phyloP scores from a whole-genome alignment of 1,139 yeast genomes.

The Geotrichum macrosporum region DNA sequence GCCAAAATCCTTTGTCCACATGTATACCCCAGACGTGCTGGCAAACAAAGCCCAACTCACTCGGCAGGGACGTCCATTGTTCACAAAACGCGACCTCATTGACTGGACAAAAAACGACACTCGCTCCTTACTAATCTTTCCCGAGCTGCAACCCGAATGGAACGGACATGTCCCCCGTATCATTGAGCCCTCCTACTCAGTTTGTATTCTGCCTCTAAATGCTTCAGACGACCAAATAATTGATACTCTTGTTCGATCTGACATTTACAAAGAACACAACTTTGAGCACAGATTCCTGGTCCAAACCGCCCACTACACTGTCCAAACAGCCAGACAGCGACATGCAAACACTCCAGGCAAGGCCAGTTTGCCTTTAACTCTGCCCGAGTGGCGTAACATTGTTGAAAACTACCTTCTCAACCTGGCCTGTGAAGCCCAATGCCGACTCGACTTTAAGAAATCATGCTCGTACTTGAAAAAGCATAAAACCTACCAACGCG shows the following conservation, averaged over 20 bases:
- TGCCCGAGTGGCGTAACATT: constrained; percentile 64
- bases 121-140: constrained; percentile 55
- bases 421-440: constrained; percentile 65
- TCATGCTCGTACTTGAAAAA: constrained; percentile 42
- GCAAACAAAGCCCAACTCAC: constrained; percentile 29
- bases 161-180: constrained; percentile 46
- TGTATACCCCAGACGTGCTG: constrained; percentile 51
- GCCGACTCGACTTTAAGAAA: constrained; percentile 54
- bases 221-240: constrained; percentile 49
- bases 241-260: constrained; percentile 48
- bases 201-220: constrained; percentile 49
- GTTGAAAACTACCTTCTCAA: constrained; percentile 61
- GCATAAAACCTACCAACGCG: constrained; percentile 35
- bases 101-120: constrained; percentile 66
- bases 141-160: constrained; percentile 51
- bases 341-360: constrained; percentile 21
- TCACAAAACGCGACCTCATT: constrained; percentile 54
- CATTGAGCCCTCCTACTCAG: constrained; percentile 40
- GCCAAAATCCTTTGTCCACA: constrained; percentile 48
- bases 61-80: constrained; percentile 54
- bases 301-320: constrained; percentile 58
- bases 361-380: constrained; percentile 28
- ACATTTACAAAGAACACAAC: constrained; percentile 55
- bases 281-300: constrained; percentile 49
- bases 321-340: constrained; percentile 47